These are phyloP conservation scores for Omphalotus guepiniiformis DNA, from an alignment of 768 basidiomycete genomes.

Conservation along the genomic window DNA sequence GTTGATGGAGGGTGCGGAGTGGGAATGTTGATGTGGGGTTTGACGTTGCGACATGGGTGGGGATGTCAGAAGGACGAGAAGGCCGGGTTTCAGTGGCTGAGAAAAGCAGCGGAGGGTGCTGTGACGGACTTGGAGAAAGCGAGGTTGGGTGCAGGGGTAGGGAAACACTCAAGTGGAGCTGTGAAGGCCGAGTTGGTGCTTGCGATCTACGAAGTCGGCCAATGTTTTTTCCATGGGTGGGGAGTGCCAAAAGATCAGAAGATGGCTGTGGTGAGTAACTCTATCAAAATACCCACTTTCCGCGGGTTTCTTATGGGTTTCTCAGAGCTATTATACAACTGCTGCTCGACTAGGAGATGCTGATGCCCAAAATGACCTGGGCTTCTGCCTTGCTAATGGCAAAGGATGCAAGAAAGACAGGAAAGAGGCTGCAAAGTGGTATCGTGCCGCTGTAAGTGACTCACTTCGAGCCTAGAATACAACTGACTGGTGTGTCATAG, in stretches of 20 bases:
- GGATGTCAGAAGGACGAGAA: conserved; percentile 78
- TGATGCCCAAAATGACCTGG: conserved; percentile 85
- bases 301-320: too few relatives aligned
- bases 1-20: conserved; percentile 76
- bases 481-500: conserved; percentile 21
- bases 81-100: conserved; percentile 77
- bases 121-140: conserved; percentile 71
- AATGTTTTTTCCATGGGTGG: conserved; percentile 93
- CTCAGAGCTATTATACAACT: conserved; percentile 76
- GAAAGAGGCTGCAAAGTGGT: conserved; percentile 86
- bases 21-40: conserved; percentile 92
- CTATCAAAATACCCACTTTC: too few relatives aligned
- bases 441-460: conserved; percentile 70
- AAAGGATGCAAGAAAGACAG: conserved; percentile 88
- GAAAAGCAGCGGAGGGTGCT: conserved; percentile 76
- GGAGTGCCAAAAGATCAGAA: conserved; percentile 83
- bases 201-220: conserved; percentile 89
- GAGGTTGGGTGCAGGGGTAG: conserved; percentile 33
- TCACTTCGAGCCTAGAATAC: neutral
- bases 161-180: conserved; percentile 8
- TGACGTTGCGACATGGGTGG: conserved; percentile 86
- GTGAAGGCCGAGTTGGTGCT: conserved; percentile 73
- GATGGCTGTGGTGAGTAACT: conserved; percentile 72
- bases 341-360: conserved; percentile 82
- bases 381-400: conserved; percentile 80